Conservation (phyloP, 2,329 filamentous ascomycete species). For the Clonostachys byssicola region DNA sequence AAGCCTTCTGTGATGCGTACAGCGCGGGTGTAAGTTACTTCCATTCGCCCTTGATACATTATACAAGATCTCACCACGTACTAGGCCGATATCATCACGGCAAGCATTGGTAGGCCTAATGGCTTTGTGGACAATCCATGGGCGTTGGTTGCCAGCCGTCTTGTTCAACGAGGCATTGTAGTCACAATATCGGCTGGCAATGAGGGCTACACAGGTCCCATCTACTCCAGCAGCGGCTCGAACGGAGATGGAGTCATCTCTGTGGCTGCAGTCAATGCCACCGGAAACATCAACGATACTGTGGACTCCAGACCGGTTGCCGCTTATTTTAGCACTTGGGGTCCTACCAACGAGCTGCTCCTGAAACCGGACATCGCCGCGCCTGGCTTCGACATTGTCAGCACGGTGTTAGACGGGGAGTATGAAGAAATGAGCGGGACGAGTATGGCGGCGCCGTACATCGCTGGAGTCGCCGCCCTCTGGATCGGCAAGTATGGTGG, state of each 20-base stretch:
- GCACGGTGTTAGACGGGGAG: conserved; percentile 34
- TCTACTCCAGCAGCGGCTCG: conserved; percentile 30
- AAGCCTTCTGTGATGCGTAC: conserved; percentile 29
- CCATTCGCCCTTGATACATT: background rate
- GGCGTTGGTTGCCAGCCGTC: conserved; percentile 32
- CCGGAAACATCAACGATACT: conserved; percentile 31
- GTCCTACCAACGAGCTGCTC: conserved; percentile 43
- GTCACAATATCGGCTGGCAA: conserved; percentile 49
- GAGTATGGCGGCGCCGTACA: conserved; percentile 51
- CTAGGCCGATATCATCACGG: conserved; percentile 38
- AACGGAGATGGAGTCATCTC: conserved; percentile 24
- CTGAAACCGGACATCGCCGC: conserved; percentile 46
- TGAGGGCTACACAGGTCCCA: conserved; percentile 40
- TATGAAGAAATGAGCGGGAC: conserved; percentile 48
- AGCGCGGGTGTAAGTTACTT: conserved; percentile 18
- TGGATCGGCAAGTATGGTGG: conserved; percentile 37
- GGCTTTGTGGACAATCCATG: conserved; percentile 36
- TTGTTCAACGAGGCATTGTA: conserved; percentile 39
- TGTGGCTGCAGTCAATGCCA: conserved; percentile 31
- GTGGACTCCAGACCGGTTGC: conserved; percentile 24
- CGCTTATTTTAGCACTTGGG: conserved; percentile 44
- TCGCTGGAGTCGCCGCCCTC: conserved; percentile 44
- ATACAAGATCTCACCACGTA: background rate
- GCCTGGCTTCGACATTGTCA: conserved; percentile 44
- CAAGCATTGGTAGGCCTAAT: conserved; percentile 28